A percentile compares a stretch with the other conserved stretches of the same genome.
Evolutionary conservation across 2,329 filamentous ascomycete species (phyloP).

Genomic region (Fusarium paranaense): DNA sequence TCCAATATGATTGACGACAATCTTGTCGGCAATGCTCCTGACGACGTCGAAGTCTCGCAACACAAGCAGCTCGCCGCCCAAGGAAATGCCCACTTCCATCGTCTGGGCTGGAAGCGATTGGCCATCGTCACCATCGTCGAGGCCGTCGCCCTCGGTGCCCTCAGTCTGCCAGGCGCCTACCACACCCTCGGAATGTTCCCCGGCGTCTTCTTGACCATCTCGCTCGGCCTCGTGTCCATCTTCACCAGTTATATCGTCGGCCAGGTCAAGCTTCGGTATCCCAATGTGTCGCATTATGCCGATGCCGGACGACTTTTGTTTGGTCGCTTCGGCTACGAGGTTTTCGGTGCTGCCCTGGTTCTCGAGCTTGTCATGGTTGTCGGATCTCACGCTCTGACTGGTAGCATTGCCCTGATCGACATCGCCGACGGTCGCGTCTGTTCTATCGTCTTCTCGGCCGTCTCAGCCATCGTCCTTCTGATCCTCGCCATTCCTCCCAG

Average conservation of each 20-base stretch:
- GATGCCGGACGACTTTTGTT: slow-evolving; percentile 65
- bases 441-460: slow-evolving; percentile 52
- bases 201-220: slow-evolving; percentile 56
- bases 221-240: slow-evolving; percentile 58
- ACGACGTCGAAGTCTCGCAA: slow-evolving; percentile 30
- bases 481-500: slow-evolving; percentile 60
- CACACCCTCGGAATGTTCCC: slow-evolving; percentile 65
- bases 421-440: slow-evolving; percentile 65
- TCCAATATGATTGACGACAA: slow-evolving; percentile 30
- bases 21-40: slow-evolving; percentile 13
- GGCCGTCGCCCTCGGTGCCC: slow-evolving; percentile 32
- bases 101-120: slow-evolving; percentile 37
- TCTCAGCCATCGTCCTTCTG: slow-evolving; percentile 59
- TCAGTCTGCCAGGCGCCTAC: slow-evolving; percentile 62
- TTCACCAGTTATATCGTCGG: slow-evolving; percentile 61
- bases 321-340: slow-evolving; percentile 69
- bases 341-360: slow-evolving; percentile 70
- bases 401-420: slow-evolving; percentile 74
- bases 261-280: slow-evolving; percentile 61
- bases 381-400: slow-evolving; percentile 78
- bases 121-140: slow-evolving; percentile 36
- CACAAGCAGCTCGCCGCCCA: slow-evolving; percentile 33
- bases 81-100: slow-evolving; percentile 35
- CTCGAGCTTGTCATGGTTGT: slow-evolving; percentile 78
- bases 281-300: slow-evolving; percentile 59